Conservation (phyloP, 176 grass and related monocot species). For the Juncus inflexus region DNA sequence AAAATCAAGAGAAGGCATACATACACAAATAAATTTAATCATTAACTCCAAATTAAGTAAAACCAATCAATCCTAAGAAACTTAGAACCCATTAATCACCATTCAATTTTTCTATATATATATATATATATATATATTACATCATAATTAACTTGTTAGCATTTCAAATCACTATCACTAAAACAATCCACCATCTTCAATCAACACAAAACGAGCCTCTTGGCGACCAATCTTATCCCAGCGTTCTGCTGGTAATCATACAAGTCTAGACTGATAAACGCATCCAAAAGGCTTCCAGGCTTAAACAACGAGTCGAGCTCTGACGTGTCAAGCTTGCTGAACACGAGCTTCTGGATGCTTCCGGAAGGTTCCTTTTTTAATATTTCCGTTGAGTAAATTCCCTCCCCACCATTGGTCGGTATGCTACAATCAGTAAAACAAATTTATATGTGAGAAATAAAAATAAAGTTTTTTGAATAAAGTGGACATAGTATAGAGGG, state of each 20-base stretch:
- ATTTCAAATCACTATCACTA: no score
- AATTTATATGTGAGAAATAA: no score
- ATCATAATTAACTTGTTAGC: no score
- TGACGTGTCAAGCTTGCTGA: conserved; percentile 46
- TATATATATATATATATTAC: no score
- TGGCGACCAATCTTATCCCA: conserved; percentile 60
- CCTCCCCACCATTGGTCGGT: conserved; percentile 35
- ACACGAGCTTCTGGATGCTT: conserved; percentile 64
- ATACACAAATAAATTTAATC: no score
- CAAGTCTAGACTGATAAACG: conserved; percentile 53
- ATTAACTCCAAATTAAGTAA: no score
- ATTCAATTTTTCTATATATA: no score
- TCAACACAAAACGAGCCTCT: conserved; percentile 55
- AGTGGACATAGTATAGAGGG: no score
- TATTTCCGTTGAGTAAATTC: conserved; percentile 61
- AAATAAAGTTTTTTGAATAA: no score
- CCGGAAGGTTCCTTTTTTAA: conserved; percentile 54
- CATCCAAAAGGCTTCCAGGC: conserved; percentile 50
- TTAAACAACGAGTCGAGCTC: conserved; percentile 54
- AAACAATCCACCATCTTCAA: neutral
- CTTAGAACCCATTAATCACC: no score
- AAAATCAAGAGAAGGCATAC: no score
- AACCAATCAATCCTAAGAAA: no score
- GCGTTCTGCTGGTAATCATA: conserved; percentile 86
- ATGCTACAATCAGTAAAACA: conserved; percentile 43